These are phyloP conservation scores for Globisporangium polare DNA, from an alignment of 352 stramenopile genomes.

Conservation along the genomic window DNA sequence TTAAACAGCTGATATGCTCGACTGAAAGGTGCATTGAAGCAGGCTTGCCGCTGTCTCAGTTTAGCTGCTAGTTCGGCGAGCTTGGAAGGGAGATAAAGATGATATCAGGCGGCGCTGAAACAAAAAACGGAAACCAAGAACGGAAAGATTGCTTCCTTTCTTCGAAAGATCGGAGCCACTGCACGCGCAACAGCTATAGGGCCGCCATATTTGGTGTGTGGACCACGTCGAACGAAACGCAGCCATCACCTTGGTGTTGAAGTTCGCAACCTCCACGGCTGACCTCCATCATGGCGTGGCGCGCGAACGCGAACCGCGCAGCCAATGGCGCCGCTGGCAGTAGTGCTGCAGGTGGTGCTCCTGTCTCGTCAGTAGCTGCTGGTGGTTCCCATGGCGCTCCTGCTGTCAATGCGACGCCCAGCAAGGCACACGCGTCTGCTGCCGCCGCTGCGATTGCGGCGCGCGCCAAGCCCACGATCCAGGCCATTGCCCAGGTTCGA, in stretches of 20 bases:
- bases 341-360: background rate
- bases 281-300: constrained; percentile 32
- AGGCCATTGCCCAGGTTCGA: constrained; percentile 53
- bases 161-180: constrained; percentile 11
- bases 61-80: background rate
- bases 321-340: background rate
- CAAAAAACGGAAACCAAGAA: constrained; percentile 10
- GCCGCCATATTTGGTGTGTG: background rate
- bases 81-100: background rate
- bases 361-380: background rate
- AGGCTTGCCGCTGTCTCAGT: background rate
- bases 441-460: constrained; percentile 16
- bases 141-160: constrained; percentile 6
- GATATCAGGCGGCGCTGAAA: constrained; percentile 6
- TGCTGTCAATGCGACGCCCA: constrained; percentile 1
- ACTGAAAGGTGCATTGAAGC: background rate
- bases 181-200: background rate
- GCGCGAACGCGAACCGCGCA: constrained; percentile 22
- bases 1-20: background rate
- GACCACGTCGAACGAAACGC: background rate
- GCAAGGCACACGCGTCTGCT: constrained; percentile 13
- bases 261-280: constrained; percentile 1
- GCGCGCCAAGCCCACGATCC: constrained; percentile 54
- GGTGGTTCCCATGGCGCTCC: background rate
- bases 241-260: constrained; percentile 7